Conservation (phyloP, 2,329 filamentous ascomycete species). For the Cladosporium sp. region DNA sequence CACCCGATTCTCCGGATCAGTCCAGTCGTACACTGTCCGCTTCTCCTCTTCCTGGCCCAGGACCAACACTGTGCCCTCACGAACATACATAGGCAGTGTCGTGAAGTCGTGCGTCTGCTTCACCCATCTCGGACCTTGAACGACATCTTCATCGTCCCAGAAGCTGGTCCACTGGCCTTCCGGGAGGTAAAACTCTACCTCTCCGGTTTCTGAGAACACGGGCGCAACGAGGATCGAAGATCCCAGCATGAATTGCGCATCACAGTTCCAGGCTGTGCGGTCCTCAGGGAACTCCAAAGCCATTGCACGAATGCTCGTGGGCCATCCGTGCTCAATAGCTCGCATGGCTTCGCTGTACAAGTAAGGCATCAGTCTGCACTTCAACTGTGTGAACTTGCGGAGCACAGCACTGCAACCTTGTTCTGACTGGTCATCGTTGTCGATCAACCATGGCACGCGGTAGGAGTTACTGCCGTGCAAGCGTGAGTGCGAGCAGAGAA, state of each 20-base stretch:
- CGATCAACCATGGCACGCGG: constrained; percentile 73
- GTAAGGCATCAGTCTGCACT: constrained; percentile 60
- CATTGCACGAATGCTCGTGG: constrained; percentile 62
- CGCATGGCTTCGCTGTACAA: constrained; percentile 54
- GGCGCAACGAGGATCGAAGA: constrained; percentile 63
- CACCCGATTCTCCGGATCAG: constrained; percentile 35
- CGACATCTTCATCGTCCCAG: constrained; percentile 44
- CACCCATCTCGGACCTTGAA: constrained; percentile 47
- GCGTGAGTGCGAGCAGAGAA: constrained; percentile 68
- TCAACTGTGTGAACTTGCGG: constrained; percentile 53
- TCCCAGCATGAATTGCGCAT: constrained; percentile 75
- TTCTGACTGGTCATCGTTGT: constrained; percentile 56
- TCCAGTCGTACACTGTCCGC: constrained; percentile 42
- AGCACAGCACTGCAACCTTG: constrained; percentile 56
- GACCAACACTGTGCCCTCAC: constrained; percentile 43
- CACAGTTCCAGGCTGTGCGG: constrained; percentile 65
- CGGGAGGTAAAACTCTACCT: constrained; percentile 66
- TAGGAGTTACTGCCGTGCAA: constrained; percentile 70
- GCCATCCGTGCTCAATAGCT: constrained; percentile 56
- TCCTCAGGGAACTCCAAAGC: constrained; percentile 72
- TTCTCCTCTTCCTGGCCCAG: constrained; percentile 41
- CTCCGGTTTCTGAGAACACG: constrained; percentile 62
- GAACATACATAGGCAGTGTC: constrained; percentile 43
- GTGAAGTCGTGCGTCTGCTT: constrained; percentile 44
- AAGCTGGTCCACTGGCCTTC: constrained; percentile 53